Conservation (phyloP, 2,329 filamentous ascomycete genomes). For the Colletotrichum sp. region DNA sequence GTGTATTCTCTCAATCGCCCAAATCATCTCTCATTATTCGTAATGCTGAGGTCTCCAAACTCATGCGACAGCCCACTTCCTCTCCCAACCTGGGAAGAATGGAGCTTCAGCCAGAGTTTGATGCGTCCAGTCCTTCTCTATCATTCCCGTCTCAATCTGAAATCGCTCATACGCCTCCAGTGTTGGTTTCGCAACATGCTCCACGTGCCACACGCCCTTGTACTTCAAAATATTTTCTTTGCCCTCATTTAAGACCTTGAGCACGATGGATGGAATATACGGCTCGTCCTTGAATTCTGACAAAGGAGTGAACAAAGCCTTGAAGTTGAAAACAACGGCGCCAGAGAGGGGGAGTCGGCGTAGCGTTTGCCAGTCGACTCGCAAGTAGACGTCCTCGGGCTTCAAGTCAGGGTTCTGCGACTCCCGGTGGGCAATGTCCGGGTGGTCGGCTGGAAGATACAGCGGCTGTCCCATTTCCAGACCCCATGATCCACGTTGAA, state of each 20-base stretch:
- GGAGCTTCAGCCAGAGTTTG: slow-evolving; percentile 76
- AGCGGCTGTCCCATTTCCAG: slow-evolving; percentile 78
- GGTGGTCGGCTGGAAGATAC: slow-evolving; percentile 74
- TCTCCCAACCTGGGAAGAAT: slow-evolving; percentile 78
- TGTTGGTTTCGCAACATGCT: slow-evolving; percentile 72
- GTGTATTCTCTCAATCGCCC: not conserved
- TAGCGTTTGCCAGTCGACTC: slow-evolving; percentile 90
- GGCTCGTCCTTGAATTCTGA: slow-evolving; percentile 73
- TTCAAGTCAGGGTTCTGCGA: slow-evolving; percentile 62
- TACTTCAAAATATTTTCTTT: slow-evolving; percentile 77
- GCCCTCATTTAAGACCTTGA: slow-evolving; percentile 71
- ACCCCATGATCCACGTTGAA: slow-evolving; percentile 86
- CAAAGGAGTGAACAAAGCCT: slow-evolving; percentile 80
- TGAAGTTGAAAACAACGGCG: slow-evolving; percentile 86
- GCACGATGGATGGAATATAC: slow-evolving; percentile 70
- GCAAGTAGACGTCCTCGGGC: slow-evolving; percentile 66
- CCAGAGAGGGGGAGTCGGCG: slow-evolving; percentile 78
- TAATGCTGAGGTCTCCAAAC: not conserved
- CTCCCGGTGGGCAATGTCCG: slow-evolving; percentile 64
- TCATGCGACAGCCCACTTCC: slow-evolving; percentile 61
- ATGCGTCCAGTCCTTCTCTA: slow-evolving; percentile 68
- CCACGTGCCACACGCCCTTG: slow-evolving; percentile 81
- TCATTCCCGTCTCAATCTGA: slow-evolving; percentile 67
- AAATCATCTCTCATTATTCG: not conserved
- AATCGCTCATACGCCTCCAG: slow-evolving; percentile 68